These are phyloP conservation scores for Ustanciosporium gigantosporum DNA, from an alignment of 1,284 basidiomycete species.

Conservation along the genomic window DNA sequence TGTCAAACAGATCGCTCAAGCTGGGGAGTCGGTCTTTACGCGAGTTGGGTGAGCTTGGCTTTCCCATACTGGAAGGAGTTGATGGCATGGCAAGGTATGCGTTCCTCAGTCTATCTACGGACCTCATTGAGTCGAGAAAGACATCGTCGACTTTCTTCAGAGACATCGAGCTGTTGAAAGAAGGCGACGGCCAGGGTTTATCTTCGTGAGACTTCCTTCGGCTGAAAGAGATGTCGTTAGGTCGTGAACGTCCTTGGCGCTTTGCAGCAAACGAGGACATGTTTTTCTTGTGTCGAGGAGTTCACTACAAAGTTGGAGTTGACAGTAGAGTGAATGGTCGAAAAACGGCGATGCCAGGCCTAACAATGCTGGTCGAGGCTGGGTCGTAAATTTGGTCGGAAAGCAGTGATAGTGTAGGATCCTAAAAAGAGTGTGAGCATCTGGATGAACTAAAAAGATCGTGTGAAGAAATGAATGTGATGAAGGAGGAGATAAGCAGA, in stretches of 20 bases:
- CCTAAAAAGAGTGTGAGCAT: too few species aligned
- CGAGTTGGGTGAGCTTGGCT: conserved; percentile 7
- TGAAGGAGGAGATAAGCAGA: background rate
- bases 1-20: conserved; percentile 21
- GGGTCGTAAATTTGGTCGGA: too few species aligned
- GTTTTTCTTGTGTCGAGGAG: too few species aligned
- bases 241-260: conserved; percentile 23
- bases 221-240: conserved; percentile 16
- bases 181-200: conserved; percentile 33
- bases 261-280: conserved; percentile 29
- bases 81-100: conserved; percentile 18
- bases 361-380: too few species aligned
- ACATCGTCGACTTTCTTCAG: conserved; percentile 27
- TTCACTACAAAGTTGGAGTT: too few species aligned
- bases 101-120: conserved; percentile 19
- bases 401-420: too few species aligned
- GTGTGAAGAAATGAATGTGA: too few species aligned
- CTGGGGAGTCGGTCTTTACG: conserved; percentile 25
- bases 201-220: conserved; percentile 16
- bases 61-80: conserved; percentile 16
- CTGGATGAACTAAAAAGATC: background rate
- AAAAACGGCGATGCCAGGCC: too few species aligned
- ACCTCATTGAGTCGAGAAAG: conserved; percentile 21
- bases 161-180: conserved; percentile 40
- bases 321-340: too few species aligned